Evolutionary conservation across 306 rosid species (phyloP).

Genomic region (Pyrus pyrifolia): DNA sequence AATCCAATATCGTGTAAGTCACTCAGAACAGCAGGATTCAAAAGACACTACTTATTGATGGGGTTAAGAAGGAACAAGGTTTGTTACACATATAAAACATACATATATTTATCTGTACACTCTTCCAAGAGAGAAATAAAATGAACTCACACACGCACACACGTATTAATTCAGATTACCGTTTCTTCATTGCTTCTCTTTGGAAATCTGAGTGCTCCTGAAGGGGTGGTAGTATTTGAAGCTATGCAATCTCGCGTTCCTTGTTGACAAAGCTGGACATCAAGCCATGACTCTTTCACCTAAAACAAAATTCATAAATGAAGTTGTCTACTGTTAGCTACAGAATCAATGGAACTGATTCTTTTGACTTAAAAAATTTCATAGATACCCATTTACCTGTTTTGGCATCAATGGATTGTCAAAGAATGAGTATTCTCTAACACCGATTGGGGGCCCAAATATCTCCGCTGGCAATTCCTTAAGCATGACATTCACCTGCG

Average conservation of each 20-base stretch:
- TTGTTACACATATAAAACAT: neutral
- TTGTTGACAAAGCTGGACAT: conserved; percentile 80
- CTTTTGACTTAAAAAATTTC: conserved; percentile 2
- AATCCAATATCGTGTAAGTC: conserved; percentile 13
- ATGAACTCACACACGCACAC: neutral
- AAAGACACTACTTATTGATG: neutral
- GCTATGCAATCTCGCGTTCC: conserved; percentile 47
- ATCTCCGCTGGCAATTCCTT: conserved; percentile 66
- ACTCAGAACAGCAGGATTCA: neutral
- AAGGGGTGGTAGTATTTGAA: conserved; percentile 41
- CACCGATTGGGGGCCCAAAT: conserved; percentile 64
- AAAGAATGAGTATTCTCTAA: conserved; percentile 86
- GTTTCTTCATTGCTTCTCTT: conserved; percentile 77
- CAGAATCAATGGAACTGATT: neutral
- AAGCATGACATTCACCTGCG: conserved; percentile 76
- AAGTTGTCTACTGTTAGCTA: conserved; percentile 1
- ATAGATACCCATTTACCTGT: conserved; percentile 42
- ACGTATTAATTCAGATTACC: conserved; percentile 34
- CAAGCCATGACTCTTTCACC: conserved; percentile 86
- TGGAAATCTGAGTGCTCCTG: conserved; percentile 70
- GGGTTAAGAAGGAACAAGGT: neutral
- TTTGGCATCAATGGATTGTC: conserved; percentile 71
- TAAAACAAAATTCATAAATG: conserved; percentile 26
- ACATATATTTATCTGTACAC: neutral
- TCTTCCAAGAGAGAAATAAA: neutral